These are phyloP conservation scores for Exophiala viscosa DNA, from an alignment of 2,329 filamentous ascomycete genomes.

Conservation along the genomic window DNA sequence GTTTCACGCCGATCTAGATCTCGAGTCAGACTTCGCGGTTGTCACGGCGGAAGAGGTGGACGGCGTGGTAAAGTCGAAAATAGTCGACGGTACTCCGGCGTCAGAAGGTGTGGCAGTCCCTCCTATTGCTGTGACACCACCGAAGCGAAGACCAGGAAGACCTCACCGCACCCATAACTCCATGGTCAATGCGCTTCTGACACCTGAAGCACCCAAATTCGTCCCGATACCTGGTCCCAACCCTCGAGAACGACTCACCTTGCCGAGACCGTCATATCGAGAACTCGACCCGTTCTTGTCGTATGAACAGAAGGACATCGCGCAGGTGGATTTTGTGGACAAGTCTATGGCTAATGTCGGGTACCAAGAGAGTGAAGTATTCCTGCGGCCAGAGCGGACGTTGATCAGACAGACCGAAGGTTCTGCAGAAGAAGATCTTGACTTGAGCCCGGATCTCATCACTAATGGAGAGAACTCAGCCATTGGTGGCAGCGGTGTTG, in stretches of 20 bases:
- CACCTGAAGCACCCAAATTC: slow-evolving; percentile 53
- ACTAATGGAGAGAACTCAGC: slow-evolving; percentile 58
- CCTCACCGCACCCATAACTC: slow-evolving; percentile 61
- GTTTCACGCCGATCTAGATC: slow-evolving; percentile 92
- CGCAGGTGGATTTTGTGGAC: slow-evolving; percentile 87
- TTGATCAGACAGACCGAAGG: slow-evolving; percentile 63
- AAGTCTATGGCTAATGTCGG: slow-evolving; percentile 94
- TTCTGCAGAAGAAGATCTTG: slow-evolving; percentile 61
- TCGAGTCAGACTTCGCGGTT: slow-evolving; percentile 73
- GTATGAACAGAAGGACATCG: slow-evolving; percentile 75
- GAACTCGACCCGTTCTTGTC: slow-evolving; percentile 46
- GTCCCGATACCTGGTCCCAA: slow-evolving; percentile 49
- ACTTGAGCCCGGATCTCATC: slow-evolving; percentile 51
- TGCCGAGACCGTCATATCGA: slow-evolving; percentile 48
- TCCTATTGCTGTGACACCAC: slow-evolving; percentile 74
- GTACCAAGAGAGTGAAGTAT: slow-evolving; percentile 92
- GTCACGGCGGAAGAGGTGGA: slow-evolving; percentile 84
- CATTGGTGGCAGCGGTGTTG: slow-evolving; percentile 55
- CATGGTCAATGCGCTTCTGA: slow-evolving; percentile 58
- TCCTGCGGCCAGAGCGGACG: slow-evolving; percentile 69
- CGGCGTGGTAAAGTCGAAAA: slow-evolving; percentile 54
- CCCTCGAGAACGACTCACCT: slow-evolving; percentile 46
- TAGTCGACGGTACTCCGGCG: slow-evolving; percentile 10
- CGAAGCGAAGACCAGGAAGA: slow-evolving; percentile 60
- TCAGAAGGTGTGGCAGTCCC: slow-evolving; percentile 69